Base-by-base conservation (phyloP, 768 basidiomycete species). In the Coprinopsis strossmayeri region DNA sequence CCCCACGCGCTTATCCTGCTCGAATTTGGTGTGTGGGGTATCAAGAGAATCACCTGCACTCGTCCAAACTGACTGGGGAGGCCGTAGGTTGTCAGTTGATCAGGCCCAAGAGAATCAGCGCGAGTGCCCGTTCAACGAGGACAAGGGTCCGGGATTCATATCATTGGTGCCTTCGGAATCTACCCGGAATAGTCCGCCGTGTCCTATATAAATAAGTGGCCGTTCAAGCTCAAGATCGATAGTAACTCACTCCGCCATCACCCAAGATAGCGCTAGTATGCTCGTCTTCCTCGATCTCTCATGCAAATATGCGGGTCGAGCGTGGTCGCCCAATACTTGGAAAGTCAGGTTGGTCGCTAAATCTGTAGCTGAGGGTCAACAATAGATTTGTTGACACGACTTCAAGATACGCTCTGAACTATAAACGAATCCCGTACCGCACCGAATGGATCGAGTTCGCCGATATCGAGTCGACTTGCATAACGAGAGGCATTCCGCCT, bases 391-490 rank as follows among this genome's bases (percentile, higher is more conserved):
- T 4, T 32, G 5, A 13, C 37, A n/a, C 18, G 11, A 18, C 40
- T 24, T 23, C 23, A 13, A 66, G 65, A 46, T 60, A 58, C 32
- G 50, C 57, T 13, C 50, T 68, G n/a, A 65, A 66, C 42, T 61
- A 53, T 53, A 64, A 65, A 42, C 58, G 62, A 13, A 34, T 76
- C 21, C 60, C 65, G 7, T 66, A 70, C 62, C 59, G 58, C 43
- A 74, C 75, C 2, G 61, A 63, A 46, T 74, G 71, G 71, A 59
- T 74, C 18, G 70, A 73, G 46, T 71, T 61, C 54, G 66, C 70
- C 13, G 67, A 74, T 50, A 70, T 76, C 27, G 65, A 60, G 25
- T 27, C 57, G 0, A 46, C 64, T 17, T 62, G 63, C 37, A 67
- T 61, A 23, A 54, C 58, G 35, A 56, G 68, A 7, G 64, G 66